Base-by-base conservation (phyloP, 2,329 filamentous ascomycete species). In the Aschersonia sp. region DNA sequence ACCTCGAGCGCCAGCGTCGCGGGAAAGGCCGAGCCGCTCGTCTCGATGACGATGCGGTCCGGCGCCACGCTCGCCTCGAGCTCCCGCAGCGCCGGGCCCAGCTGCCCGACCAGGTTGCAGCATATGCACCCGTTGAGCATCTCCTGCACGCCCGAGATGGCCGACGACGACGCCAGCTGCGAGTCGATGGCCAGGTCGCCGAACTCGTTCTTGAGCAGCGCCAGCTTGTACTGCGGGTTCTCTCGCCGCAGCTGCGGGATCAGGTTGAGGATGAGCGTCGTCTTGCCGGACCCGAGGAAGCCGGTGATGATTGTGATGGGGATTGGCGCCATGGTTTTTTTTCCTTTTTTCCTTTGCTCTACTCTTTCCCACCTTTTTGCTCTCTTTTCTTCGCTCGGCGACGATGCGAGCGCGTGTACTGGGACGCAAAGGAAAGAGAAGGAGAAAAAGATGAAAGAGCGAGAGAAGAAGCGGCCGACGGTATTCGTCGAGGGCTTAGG, bases 91-190 rank as follows among this genome's bases (percentile, higher is more conserved):
- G 90, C 89, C 44, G 84, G 80, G 50, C 79, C 78, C 6, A 98
- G 79, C 64, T 94, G 87, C 12, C 92, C 92, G 51, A 98, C 90
- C 30, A 97, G 83, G 62, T 97, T 97, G 71, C 92, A 98, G 76
- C 92, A 98, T 66, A 98, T 97, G 68, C 92, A 97, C 54, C 90
- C 92, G 63, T 95, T 94, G 47, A 98, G 81, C 1, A 98, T 76
- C 66, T 98, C 92, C 57, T 85, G 84, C 5, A 95, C 89, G 48
- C 88, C 90, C 1, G 87, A 83, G 55, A 98, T 88, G 52, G 89
- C 81, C 45, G 79, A 79, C 11, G 84, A 84, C 0, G 84, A 74
- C 12, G 92, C 90, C 32, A 98, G 82, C 63, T 95, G 86, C 1
- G 86, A 92, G 71, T 98, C 92, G 61, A 98, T 76, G 37, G 88